Percentiles rank a stretch among this genome's conserved stretches.
Conservation (phyloP, 164 flowering plant species). For the Vitis labrusca region DNA sequence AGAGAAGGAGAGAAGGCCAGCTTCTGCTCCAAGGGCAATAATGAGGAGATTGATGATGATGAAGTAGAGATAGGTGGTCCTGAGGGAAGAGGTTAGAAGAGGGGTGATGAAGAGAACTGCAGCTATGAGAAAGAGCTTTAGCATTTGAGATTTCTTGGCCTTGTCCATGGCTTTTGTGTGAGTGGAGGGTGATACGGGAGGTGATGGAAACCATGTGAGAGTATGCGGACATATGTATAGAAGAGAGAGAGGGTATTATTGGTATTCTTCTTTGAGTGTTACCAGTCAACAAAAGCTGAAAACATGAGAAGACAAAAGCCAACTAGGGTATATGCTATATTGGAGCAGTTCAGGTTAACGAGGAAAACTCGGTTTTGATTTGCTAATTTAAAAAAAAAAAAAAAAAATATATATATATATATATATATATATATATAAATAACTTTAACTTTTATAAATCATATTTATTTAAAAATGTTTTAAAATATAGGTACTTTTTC, state of each 20-base stretch:
- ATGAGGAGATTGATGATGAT: conserved; percentile 67
- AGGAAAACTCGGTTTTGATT: too few species aligned
- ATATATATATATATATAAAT: too few species aligned
- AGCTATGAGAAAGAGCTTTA: conserved; percentile 41
- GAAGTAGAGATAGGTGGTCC: conserved; percentile 63
- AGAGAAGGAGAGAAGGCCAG: conserved; percentile 55
- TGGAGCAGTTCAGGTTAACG: too few species aligned
- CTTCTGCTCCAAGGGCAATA: conserved; percentile 59
- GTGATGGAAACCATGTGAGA: conserved; percentile 8
- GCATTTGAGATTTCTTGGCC: conserved; percentile 40
- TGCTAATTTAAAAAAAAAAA: too few species aligned
- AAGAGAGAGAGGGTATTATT: background rate
- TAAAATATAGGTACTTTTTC: too few species aligned
- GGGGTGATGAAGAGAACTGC: conserved; percentile 57
- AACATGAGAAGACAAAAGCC: background rate
- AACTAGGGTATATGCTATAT: background rate
- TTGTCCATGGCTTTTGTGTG: conserved; percentile 33
- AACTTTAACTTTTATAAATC: too few species aligned
- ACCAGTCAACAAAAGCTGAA: background rate
- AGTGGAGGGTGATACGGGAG: background rate
- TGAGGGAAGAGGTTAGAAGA: conserved; percentile 50
- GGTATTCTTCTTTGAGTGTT: background rate
- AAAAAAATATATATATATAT: too few species aligned
- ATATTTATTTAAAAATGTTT: too few species aligned
- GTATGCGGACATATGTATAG: conserved; percentile 15